Evolutionary conservation across 106 monocot genomes (phyloP), one percentile per base, ranked within the genome.

Genomic region (Dioscorea zingiberensis): DNA sequence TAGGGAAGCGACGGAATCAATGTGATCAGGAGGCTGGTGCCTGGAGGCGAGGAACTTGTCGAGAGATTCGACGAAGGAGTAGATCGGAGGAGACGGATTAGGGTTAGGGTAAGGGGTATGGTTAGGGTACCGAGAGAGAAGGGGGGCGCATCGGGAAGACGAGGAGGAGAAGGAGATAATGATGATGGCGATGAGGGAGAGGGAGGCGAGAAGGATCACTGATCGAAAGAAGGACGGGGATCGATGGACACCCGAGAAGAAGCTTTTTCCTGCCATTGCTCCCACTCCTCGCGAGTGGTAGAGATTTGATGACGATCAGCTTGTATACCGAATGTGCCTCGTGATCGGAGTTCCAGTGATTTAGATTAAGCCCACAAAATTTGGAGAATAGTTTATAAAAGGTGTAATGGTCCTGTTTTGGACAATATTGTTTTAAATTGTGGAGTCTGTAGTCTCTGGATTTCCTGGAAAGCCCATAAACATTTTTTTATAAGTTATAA

Each of bases 1-100:
- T 15, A 47, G 29, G 0, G 65, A 21, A 23, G 12, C n/a, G 13
- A 48, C n/a, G 44, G 77, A 54, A 55, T 55, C 69, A 13, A 4
- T 55, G 53, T 18, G 2, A 3, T 25, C 14, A 25, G 28, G 27
- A 55, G 21, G 57, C 19, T 32, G 64, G 30, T 18, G 76, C 46
- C 23, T 45, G 47, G 84, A 75, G 27, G 77, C 15, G 64, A 94
- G 89, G 72, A 94, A 89, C 38, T 72, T 78, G 60, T 89, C 83
- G 60, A 94, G 89, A 24, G 89, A 81, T 68, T 81, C 58, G 55
- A 86, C 84, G 73, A 94, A 90, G 54, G 85, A 83, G 73, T 76
- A 81, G 17, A 73, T 81, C 1, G 88, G 84, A 25, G 59, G n/a
- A 15, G 65, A 24, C 13, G 70, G 23, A 19, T 45, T 49, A 24